Percentiles rank a stretch among this genome's conserved stretches.
These are phyloP conservation scores for Trichoderma atroviride DNA, from an alignment of 2,329 filamentous ascomycete genomes.

Conservation along the genomic window DNA sequence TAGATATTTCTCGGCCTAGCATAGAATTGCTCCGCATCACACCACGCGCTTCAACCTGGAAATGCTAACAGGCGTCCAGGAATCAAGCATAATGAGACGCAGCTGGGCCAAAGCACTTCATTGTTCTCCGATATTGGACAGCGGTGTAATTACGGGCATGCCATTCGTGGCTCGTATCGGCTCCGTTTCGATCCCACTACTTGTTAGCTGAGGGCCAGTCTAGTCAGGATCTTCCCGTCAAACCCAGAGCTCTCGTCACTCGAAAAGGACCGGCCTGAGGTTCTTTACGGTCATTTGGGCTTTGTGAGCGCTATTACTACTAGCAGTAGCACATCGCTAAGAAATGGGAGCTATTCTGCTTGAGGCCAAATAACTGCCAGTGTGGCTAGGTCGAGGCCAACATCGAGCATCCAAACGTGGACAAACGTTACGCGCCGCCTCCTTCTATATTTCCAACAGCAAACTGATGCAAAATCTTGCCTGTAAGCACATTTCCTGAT, in stretches of 20 bases:
- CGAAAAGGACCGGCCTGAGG: neutral
- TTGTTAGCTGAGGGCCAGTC: neutral
- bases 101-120: neutral
- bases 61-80: neutral
- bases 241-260: neutral
- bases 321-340: neutral
- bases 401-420: neutral
- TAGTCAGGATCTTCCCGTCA: constrained; percentile 5
- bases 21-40: neutral
- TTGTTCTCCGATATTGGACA: neutral
- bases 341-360: neutral
- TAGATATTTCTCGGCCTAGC: neutral
- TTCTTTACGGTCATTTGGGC: neutral
- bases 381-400: neutral
- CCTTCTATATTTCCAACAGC: neutral
- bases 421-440: neutral
- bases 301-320: too few relatives aligned
- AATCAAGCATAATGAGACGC: neutral
- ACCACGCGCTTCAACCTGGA: neutral
- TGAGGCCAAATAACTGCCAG: neutral
- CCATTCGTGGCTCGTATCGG: neutral
- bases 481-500: neutral
- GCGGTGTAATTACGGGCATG: neutral
- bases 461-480: neutral
- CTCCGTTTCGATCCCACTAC: neutral